Evolutionary conservation across 2,329 filamentous ascomycete species (phyloP).

Genomic region (Aspergillus tanneri): DNA sequence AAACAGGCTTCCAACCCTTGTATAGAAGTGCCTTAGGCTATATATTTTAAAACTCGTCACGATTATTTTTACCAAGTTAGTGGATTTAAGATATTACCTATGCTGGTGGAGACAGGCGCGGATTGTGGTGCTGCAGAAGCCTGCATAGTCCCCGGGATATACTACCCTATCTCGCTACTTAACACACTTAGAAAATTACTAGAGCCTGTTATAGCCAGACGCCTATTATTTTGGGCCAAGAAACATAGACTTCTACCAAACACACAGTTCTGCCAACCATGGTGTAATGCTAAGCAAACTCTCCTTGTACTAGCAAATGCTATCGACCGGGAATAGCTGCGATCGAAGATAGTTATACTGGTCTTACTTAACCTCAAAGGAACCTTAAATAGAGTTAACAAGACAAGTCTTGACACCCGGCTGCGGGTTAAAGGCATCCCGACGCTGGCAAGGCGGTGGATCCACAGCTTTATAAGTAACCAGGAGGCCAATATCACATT

Average conservation of each 20-base stretch:
- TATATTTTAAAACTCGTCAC: too few species aligned
- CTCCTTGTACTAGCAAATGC: slow-evolving; percentile 21
- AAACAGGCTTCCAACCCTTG: too few species aligned
- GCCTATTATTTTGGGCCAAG: slow-evolving; percentile 20
- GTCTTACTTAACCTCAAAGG: slow-evolving; percentile 21
- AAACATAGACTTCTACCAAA: slow-evolving; percentile 22
- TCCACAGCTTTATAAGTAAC: slow-evolving; percentile 20
- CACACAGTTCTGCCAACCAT: slow-evolving; percentile 24
- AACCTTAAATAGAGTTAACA: slow-evolving; percentile 18
- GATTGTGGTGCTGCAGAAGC: too few species aligned
- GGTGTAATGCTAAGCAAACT: slow-evolving; percentile 20
- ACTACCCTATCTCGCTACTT: too few species aligned
- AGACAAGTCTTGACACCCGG: slow-evolving; percentile 9
- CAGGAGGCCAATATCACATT: slow-evolving; percentile 15
- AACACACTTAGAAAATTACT: too few species aligned
- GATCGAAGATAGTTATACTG: slow-evolving; percentile 18
- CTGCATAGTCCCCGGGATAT: too few species aligned
- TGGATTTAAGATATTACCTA: too few species aligned
- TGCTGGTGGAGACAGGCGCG: too few species aligned
- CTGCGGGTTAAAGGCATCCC: slow-evolving; percentile 6
- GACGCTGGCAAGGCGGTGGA: slow-evolving; percentile 5
- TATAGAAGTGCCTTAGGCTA: too few species aligned
- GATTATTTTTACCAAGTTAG: too few species aligned
- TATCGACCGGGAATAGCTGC: slow-evolving; percentile 16
- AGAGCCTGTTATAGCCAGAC: too few species aligned